Conservation (phyloP, 2,329 filamentous ascomycete species). For the Colletotrichum limetticola region DNA sequence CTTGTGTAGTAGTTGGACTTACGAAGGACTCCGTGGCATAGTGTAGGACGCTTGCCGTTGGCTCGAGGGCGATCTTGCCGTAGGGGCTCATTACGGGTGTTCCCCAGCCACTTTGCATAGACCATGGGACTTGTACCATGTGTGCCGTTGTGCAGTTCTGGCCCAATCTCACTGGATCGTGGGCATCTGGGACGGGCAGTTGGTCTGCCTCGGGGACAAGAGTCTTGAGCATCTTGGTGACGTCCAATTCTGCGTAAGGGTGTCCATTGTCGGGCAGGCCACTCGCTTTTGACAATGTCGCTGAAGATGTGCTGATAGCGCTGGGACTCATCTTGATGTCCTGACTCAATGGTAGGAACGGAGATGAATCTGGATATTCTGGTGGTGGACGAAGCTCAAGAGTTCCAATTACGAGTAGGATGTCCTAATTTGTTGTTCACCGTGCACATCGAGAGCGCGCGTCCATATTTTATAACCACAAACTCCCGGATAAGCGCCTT, state of each 20-base stretch:
- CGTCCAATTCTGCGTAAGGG: slow-evolving; percentile 68
- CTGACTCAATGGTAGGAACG: not conserved
- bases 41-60: slow-evolving; percentile 76
- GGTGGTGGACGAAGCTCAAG: too few species aligned
- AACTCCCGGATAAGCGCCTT: not conserved
- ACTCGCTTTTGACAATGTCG: not conserved
- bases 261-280: slow-evolving; percentile 42
- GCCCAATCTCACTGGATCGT: not conserved
- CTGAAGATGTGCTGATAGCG: not conserved
- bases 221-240: slow-evolving; percentile 72
- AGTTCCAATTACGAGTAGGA: too few species aligned
- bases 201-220: slow-evolving; percentile 45
- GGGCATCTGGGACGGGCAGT: not conserved
- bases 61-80: slow-evolving; percentile 73
- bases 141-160: slow-evolving; percentile 60
- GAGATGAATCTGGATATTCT: not conserved
- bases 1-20: not conserved
- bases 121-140: slow-evolving; percentile 76
- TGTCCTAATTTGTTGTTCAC: too few species aligned
- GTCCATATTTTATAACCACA: accelerated
- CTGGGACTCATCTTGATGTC: not conserved
- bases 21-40: slow-evolving; percentile 81
- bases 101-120: slow-evolving; percentile 68
- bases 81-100: slow-evolving; percentile 74
- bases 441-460: too few species aligned